Percentiles rank a stretch among this genome's conserved stretches.
phyloP scores from a whole-genome alignment of 2,329 filamentous ascomycete genomes.

The Reticulascus tulasneorum region DNA sequence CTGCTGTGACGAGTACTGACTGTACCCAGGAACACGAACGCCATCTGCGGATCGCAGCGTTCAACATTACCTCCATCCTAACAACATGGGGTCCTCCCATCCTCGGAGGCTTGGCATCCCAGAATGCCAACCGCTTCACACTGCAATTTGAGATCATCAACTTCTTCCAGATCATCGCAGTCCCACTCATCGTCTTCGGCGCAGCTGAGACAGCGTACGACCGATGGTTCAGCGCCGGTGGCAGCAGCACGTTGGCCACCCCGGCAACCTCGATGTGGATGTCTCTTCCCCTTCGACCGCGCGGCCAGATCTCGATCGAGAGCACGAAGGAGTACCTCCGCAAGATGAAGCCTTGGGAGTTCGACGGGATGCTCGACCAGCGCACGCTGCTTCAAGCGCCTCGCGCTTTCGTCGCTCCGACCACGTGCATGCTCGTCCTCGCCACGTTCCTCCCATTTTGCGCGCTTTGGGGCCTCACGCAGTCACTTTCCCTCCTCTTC shows the following conservation, averaged over 20 bases:
- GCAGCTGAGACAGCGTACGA: slow-evolving; percentile 51
- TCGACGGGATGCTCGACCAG: slow-evolving; percentile 24
- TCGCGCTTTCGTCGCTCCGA: slow-evolving; percentile 46
- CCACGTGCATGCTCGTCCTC: slow-evolving; percentile 41
- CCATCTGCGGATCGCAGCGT: slow-evolving; percentile 37
- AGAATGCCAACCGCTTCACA: slow-evolving; percentile 33
- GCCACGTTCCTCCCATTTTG: slow-evolving; percentile 41
- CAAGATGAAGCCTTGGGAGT: slow-evolving; percentile 35
- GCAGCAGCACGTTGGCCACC: slow-evolving; percentile 4
- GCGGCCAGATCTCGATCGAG: slow-evolving; percentile 24
- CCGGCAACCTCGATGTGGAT: slow-evolving; percentile 14
- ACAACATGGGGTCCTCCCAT: slow-evolving; percentile 53
- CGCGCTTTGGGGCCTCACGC: slow-evolving; percentile 42
- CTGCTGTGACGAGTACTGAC: slow-evolving; percentile 16
- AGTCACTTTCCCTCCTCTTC: slow-evolving; percentile 45
- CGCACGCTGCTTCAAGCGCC: slow-evolving; percentile 38
- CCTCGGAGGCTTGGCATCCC: slow-evolving; percentile 46
- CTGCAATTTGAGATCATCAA: slow-evolving; percentile 50
- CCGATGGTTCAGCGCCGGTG: slow-evolving; percentile 31
- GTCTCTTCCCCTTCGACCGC: slow-evolving; percentile 5
- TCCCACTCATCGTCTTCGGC: slow-evolving; percentile 43
- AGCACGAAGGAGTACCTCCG: slow-evolving; percentile 31
- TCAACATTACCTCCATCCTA: slow-evolving; percentile 39
- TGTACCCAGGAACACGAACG: slow-evolving; percentile 48
- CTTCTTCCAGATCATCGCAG: slow-evolving; percentile 40